These are phyloP conservation scores for Russula sp. DNA, from an alignment of 768 basidiomycete species.

Conservation along the genomic window DNA sequence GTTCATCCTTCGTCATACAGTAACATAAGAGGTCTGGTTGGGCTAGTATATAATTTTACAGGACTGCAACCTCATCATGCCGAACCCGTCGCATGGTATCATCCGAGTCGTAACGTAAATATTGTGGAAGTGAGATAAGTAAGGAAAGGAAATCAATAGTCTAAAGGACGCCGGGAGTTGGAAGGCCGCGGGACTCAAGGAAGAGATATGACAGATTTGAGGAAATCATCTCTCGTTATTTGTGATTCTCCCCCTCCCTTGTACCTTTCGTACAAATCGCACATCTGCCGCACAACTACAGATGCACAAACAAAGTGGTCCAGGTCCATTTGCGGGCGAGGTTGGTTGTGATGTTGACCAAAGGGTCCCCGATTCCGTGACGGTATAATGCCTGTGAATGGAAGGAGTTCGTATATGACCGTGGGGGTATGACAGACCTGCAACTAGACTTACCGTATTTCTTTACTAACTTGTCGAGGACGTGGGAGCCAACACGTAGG, in stretches of 20 bases:
- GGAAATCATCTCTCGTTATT: conserved; percentile 14
- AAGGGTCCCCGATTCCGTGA: background rate
- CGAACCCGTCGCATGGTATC: too few species aligned
- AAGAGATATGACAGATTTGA: conserved; percentile 6
- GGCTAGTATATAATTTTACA: too few species aligned
- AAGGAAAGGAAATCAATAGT: background rate
- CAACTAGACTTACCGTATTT: conserved; percentile 13
- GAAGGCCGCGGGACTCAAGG: conserved; percentile 8
- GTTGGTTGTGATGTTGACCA: too few species aligned
- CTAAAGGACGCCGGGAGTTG: background rate
- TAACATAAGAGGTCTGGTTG: background rate
- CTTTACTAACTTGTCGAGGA: conserved; percentile 12
- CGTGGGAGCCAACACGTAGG: conserved; percentile 2
- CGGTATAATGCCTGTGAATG: background rate
- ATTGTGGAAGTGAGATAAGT: background rate
- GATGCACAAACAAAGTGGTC: conserved; percentile 17
- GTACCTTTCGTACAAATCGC: conserved; percentile 2
- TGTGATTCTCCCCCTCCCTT: background rate
- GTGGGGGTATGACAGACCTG: background rate
- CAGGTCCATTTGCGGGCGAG: conserved; percentile 4
- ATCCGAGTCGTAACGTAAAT: too few species aligned
- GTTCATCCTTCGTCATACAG: too few species aligned
- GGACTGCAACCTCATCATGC: too few species aligned
- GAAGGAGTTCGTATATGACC: background rate
- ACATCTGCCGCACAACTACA: conserved; percentile 10